These are phyloP conservation scores for Neurospora intermedia DNA, from an alignment of 495 filamentous ascomycete genomes.

Conservation along the genomic window DNA sequence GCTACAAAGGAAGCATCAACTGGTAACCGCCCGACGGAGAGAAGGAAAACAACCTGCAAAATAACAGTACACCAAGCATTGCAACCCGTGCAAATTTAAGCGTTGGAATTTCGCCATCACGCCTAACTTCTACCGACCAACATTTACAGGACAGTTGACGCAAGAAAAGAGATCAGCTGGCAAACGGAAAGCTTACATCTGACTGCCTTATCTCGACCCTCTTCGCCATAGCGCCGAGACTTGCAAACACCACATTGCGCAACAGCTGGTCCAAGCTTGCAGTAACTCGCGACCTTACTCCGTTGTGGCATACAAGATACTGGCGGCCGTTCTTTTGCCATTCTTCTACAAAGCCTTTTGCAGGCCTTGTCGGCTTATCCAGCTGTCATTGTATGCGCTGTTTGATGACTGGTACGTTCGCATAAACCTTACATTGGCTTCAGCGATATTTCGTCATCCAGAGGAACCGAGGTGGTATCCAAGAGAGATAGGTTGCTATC, in stretches of 20 bases:
- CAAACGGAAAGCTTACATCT: not conserved
- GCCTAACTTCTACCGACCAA: not conserved
- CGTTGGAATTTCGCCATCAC: not conserved
- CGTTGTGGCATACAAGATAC: not conserved
- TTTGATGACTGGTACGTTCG: not conserved
- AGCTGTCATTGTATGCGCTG: not conserved
- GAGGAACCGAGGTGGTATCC: not conserved
- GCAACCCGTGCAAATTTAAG: not conserved
- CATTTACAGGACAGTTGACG: not conserved
- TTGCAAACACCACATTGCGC: not conserved
- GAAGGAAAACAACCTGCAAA: not conserved
- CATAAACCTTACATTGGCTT: not conserved
- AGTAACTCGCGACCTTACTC: not conserved
- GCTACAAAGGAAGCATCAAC: not conserved
- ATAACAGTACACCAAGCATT: not conserved
- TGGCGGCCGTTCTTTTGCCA: not conserved
- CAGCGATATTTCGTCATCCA: not conserved
- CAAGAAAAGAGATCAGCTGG: not conserved
- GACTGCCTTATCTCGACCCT: not conserved
- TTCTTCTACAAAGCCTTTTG: not conserved
- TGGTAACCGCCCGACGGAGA: not conserved
- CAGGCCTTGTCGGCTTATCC: not conserved
- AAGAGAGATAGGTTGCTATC: not conserved
- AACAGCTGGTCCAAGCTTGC: not conserved
- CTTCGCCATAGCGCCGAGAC: not conserved